A percentile compares a stretch with the other conserved stretches of the same genome.
Evolutionary conservation across 768 basidiomycete genomes (phyloP).

Genomic region (Agrocybe praecox): DNA sequence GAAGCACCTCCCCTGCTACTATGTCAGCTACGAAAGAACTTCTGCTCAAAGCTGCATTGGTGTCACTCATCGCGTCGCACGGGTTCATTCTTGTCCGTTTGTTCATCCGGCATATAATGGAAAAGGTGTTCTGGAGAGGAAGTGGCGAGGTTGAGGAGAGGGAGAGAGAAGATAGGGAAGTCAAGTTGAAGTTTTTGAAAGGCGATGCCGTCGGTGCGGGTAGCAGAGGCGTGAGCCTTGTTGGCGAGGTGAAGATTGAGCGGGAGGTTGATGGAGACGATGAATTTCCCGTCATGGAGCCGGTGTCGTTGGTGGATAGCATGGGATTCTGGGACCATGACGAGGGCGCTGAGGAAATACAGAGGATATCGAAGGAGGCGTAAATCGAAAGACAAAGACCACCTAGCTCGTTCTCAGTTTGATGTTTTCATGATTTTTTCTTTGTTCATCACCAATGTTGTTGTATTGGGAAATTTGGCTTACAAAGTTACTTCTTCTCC

Average conservation of each 20-base stretch:
- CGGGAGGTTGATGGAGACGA: conserved; percentile 31
- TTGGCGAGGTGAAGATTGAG: conserved; percentile 22
- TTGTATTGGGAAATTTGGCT: background rate
- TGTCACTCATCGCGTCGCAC: conserved; percentile 87
- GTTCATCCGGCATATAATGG: conserved; percentile 67
- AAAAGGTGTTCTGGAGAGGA: conserved; percentile 77
- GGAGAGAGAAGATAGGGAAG: conserved; percentile 53
- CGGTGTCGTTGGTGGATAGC: conserved; percentile 22
- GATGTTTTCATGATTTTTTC: background rate
- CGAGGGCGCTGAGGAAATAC: conserved; percentile 76
- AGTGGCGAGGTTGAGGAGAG: conserved; percentile 65
- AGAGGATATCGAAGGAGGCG: conserved; percentile 62
- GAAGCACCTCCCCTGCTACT: conserved; percentile 14
- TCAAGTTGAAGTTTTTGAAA: conserved; percentile 42
- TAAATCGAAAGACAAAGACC: conserved; percentile 17
- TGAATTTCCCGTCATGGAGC: conserved; percentile 19
- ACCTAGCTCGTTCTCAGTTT: too few species aligned
- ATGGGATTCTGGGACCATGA: conserved; percentile 69
- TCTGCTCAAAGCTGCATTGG: conserved; percentile 63
- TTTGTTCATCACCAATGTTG: background rate
- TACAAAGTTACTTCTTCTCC: too few species aligned
- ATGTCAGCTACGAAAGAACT: conserved; percentile 48
- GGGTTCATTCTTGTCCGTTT: conserved; percentile 73
- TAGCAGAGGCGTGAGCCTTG: conserved; percentile 8
- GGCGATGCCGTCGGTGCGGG: conserved; percentile 9